phyloP scores from a whole-genome alignment of 768 basidiomycete genomes.

The Tylopilus vinaceipallidus region DNA sequence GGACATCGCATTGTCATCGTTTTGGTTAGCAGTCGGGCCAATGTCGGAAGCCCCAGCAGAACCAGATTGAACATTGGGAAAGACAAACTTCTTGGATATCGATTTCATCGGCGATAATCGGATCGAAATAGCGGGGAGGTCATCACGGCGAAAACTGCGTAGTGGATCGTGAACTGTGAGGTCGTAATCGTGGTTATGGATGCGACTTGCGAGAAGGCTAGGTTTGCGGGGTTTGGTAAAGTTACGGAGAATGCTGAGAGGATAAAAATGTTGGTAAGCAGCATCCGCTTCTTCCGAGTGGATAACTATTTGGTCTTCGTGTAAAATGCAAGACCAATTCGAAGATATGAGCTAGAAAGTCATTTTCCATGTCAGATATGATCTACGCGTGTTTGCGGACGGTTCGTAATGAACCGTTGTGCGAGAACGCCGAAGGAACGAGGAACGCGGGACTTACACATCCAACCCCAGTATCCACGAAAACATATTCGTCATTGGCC shows the following conservation, averaged over 20 bases:
- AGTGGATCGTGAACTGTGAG: neutral
- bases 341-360: conserved; percentile 54
- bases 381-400: neutral
- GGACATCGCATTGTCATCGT: conserved; percentile 1
- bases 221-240: conserved; percentile 26
- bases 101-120: conserved; percentile 45
- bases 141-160: conserved; percentile 17
- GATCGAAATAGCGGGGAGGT: conserved; percentile 42
- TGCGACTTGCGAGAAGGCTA: conserved; percentile 13
- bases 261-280: conserved; percentile 71
- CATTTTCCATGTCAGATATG: conserved; percentile 1
- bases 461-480: conserved; percentile 70
- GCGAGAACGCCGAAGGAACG: neutral
- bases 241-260: conserved; percentile 38
- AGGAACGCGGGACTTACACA: conserved; percentile 50
- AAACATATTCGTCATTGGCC: conserved; percentile 63
- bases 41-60: neutral
- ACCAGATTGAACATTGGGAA: conserved; percentile 34
- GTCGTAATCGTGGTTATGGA: conserved; percentile 7
- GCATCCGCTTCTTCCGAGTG: conserved; percentile 69
- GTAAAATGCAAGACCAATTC: conserved; percentile 76
- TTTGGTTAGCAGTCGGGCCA: neutral
- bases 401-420: conserved; percentile 4
- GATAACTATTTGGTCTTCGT: conserved; percentile 65
- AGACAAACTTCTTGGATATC: conserved; percentile 52